Evolutionary conservation across 2,329 filamentous ascomycete species (phyloP).

Genomic region (Alternaria sp.): DNA sequence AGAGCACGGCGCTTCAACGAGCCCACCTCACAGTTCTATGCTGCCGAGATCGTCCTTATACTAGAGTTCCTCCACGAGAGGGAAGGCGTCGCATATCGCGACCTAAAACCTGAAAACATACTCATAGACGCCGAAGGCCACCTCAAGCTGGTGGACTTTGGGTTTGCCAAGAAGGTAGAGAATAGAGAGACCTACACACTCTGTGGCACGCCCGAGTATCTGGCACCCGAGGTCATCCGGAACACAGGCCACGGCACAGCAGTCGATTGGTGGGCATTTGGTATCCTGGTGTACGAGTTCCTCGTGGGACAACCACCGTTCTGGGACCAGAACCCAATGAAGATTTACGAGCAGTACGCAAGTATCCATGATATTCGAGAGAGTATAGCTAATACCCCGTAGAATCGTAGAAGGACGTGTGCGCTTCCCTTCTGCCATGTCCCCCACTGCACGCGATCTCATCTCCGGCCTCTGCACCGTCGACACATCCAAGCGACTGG

Average conservation of each 20-base stretch:
- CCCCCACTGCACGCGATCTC: constrained; percentile 72
- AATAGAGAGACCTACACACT: constrained; percentile 78
- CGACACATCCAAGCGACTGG: constrained; percentile 77
- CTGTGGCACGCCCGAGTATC: constrained; percentile 83
- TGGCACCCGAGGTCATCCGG: constrained; percentile 83
- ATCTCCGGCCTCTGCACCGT: constrained; percentile 79
- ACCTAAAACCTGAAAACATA: constrained; percentile 84
- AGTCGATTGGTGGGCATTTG: constrained; percentile 88
- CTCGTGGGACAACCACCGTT: constrained; percentile 85
- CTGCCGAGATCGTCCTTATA: constrained; percentile 81
- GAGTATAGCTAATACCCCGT: not conserved
- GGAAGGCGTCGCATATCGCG: constrained; percentile 80
- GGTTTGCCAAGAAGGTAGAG: constrained; percentile 80
- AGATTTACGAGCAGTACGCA: constrained; percentile 74
- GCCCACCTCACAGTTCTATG: constrained; percentile 78
- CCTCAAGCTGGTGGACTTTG: constrained; percentile 84
- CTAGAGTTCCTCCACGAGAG: constrained; percentile 81
- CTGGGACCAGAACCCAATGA: constrained; percentile 85
- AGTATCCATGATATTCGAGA: not conserved
- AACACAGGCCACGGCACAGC: constrained; percentile 75
- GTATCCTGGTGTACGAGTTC: constrained; percentile 84
- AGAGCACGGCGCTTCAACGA: constrained; percentile 81
- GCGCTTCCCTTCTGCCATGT: constrained; percentile 73
- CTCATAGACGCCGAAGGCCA: constrained; percentile 78
- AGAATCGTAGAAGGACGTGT: constrained; percentile 82